Conservation (phyloP, 345 rosid species). For the Populus simonii region DNA sequence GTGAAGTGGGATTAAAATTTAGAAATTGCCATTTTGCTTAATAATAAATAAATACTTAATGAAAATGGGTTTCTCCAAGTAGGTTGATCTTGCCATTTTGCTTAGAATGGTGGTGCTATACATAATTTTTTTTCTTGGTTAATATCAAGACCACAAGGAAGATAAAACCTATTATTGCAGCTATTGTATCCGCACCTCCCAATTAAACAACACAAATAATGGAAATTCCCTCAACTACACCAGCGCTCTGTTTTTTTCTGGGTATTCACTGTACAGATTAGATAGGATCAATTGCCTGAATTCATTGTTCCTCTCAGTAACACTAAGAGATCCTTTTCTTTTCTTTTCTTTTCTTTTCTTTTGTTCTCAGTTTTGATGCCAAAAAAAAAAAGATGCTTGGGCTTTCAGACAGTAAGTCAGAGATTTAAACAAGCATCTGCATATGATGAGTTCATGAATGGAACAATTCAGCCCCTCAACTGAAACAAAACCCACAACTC, state of each 20-base stretch:
- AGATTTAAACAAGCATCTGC: neutral
- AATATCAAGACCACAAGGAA: conserved; percentile 32
- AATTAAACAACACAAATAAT: conserved; percentile 8
- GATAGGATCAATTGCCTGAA: neutral
- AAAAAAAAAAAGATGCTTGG: neutral
- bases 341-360: too few relatives aligned
- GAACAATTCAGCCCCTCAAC: conserved; percentile 2
- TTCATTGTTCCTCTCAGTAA: neutral
- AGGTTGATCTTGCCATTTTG: conserved; percentile 46
- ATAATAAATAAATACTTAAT: too few relatives aligned
- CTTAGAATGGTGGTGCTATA: conserved; percentile 40
- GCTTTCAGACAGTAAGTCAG: neutral
- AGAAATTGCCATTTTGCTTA: conserved; percentile 29
- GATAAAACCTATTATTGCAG: conserved; percentile 19
- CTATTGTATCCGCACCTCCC: neutral
- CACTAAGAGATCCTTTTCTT: neutral
- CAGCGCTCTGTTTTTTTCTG: neutral
- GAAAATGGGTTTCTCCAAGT: conserved; percentile 41
- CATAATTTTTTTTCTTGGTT: conserved; percentile 35
- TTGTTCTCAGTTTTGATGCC: neutral
- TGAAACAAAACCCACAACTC: neutral
- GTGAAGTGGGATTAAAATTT: too few relatives aligned
- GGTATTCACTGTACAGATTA: too few relatives aligned
- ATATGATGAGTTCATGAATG: neutral
- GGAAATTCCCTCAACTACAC: conserved; percentile 9